Conservation (phyloP, 2,329 filamentous ascomycete species). For the Fusarium denticulatum region DNA sequence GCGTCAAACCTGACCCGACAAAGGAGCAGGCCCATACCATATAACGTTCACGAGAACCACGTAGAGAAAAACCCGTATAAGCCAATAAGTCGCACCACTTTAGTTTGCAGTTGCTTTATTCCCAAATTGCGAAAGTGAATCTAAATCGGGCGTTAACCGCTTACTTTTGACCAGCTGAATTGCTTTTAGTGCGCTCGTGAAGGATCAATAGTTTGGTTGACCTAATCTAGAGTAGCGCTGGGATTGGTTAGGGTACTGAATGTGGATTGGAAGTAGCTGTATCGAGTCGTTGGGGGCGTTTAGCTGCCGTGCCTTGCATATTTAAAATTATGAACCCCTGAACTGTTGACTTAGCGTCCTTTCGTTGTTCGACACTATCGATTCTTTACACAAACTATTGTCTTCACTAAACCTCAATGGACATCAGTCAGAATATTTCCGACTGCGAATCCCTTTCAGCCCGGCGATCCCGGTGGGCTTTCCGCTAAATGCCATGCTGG, state of each 20-base stretch:
- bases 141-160: not conserved
- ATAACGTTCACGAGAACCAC: not conserved
- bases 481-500: too few relatives aligned
- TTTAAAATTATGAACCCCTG: not conserved
- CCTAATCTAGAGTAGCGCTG: rapidly evolving
- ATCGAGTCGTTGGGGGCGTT: not conserved
- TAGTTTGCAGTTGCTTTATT: too few relatives aligned
- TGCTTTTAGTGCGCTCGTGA: not conserved
- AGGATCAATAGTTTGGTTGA: not conserved
- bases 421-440: not conserved
- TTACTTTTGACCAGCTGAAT: not conserved
- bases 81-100: not conserved
- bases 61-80: not conserved
- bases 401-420: not conserved
- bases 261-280: not conserved
- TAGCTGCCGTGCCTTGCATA: not conserved
- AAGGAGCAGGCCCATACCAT: not conserved
- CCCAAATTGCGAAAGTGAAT: too few relatives aligned
- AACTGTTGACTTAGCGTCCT: not conserved
- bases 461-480: not conserved
- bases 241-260: not conserved
- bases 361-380: not conserved
- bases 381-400: not conserved
- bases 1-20: not conserved
- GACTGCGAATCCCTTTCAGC: too few relatives aligned